Base-by-base conservation (phyloP, 345 rosid species). In the Bruguiera sexangula region DNA sequence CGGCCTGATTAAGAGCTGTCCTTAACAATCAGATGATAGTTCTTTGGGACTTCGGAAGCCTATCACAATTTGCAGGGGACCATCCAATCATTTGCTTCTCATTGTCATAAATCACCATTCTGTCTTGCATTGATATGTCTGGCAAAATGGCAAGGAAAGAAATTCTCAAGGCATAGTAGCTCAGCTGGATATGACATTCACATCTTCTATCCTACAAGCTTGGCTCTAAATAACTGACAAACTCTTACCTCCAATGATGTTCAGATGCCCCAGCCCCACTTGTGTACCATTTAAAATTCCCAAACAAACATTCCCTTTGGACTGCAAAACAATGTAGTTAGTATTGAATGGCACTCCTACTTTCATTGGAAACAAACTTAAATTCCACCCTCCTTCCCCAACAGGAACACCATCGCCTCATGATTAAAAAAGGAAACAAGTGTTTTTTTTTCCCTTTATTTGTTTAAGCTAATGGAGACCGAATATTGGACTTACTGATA, bases 261-360 rank as follows among this genome's bases (percentile, higher is more conserved):
- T 88, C 60, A 72, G 29, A 69, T 75, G 36, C n/a, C 67, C 81
- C 18, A 94, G 76, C 54, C 83, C 93, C 5, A 58, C 77, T 73
- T 85, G 88, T 26, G 80, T 71, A 51, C 98, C 96, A 22, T 86
- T 83, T 65, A 94, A 68, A 66, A 93, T 84, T 67, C 98, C 98
- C 74, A 89, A 71, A 78, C 98, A 93, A 15, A 81, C 94, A 75
- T 88, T 91, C 60, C 97, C 92, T 6, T 54, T 73, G 50, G 83
- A 69, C 98, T 94, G 79, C n/a, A 29, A 77, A 24, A 62, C 46
- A 26, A 56, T 3, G 63, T 1, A 15, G 43, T 52, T 54, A 56
- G 51, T 20, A n/a, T 39, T 11, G 4, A 50, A 30, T 5, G 53
- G 27, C 30, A 21, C 29, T n/a, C 43, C 10, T 21, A 57, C 24